These are phyloP conservation scores for Fusarium brevicatenulatum DNA, from an alignment of 2,329 filamentous ascomycete genomes.

Conservation along the genomic window DNA sequence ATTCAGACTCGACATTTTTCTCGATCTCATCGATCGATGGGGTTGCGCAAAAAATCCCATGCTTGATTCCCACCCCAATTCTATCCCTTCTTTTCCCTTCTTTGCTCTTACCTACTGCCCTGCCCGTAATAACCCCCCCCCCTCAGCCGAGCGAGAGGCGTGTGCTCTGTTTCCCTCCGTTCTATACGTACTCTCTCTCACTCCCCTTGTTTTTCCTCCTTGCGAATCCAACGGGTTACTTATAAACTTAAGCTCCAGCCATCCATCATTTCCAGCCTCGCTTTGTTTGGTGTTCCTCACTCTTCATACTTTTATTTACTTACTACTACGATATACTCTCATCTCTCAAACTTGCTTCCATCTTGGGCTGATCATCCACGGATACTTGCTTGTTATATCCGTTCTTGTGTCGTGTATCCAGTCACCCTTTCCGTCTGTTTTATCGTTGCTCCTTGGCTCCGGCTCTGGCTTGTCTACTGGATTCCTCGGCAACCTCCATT, in stretches of 20 bases:
- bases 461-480: conserved; percentile 10
- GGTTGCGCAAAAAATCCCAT: conserved; percentile 47
- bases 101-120: conserved; percentile 17
- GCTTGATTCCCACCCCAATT: conserved; percentile 43
- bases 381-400: neutral
- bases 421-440: neutral
- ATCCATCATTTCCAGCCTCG: conserved; percentile 32
- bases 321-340: neutral
- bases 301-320: conserved; percentile 9
- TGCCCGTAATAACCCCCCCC: neutral
- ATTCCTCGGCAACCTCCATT: conserved; percentile 20
- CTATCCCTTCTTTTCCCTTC: conserved; percentile 34
- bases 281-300: conserved; percentile 23
- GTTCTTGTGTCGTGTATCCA: neutral
- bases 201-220: conserved; percentile 32
- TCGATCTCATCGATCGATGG: conserved; percentile 53
- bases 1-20: conserved; percentile 38
- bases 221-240: conserved; percentile 26
- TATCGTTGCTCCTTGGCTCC: conserved; percentile 10
- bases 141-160: neutral
- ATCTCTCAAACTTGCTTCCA: neutral
- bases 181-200: conserved; percentile 1
- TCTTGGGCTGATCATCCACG: neutral
- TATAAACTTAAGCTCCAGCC: conserved; percentile 41
- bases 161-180: neutral